A percentile compares a stretch with the other conserved stretches of the same genome.
These are phyloP conservation scores for Beta vulgaris DNA, from an alignment of 148 eudicot genomes.

Conservation along the genomic window DNA sequence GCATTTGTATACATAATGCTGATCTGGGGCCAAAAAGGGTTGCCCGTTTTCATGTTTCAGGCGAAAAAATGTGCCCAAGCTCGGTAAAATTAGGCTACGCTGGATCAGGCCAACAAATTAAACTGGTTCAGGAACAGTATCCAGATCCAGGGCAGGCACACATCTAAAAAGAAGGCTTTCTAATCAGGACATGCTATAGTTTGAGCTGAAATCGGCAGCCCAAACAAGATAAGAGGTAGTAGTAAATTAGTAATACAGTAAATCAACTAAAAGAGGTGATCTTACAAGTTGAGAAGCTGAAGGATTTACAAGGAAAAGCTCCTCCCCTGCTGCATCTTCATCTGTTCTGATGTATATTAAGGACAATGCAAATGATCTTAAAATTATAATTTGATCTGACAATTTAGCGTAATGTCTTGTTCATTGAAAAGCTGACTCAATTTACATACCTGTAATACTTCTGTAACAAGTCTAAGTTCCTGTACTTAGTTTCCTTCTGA, in stretches of 20 bases:
- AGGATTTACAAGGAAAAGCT: conserved; percentile 17
- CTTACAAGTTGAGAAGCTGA: conserved; percentile 22
- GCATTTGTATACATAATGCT: too few relatives aligned
- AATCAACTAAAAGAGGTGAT: not conserved
- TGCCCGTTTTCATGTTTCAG: too few relatives aligned
- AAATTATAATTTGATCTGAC: not conserved
- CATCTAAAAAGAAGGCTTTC: too few relatives aligned
- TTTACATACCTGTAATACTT: conserved; percentile 29
- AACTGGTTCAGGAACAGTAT: too few relatives aligned
- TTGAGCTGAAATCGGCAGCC: not conserved
- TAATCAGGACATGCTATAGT: too few relatives aligned
- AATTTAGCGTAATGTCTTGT: not conserved
- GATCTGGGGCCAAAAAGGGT: too few relatives aligned
- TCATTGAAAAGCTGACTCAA: not conserved
- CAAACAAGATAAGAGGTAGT: not conserved
- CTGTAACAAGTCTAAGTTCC: conserved; percentile 28
- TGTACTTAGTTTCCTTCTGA: conserved; percentile 33
- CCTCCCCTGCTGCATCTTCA: conserved; percentile 28
- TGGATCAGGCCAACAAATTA: too few relatives aligned
- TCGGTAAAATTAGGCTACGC: too few relatives aligned
- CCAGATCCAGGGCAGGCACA: too few relatives aligned
- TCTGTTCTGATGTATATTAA: conserved; percentile 23
- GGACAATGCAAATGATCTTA: not conserved
- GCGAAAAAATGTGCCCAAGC: too few relatives aligned
- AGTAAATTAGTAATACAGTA: not conserved